Percentiles rank a stretch among this genome's conserved stretches.
These are phyloP conservation scores for Aspergillus phoenicis DNA, from an alignment of 2,329 filamentous ascomycete genomes.

Conservation along the genomic window DNA sequence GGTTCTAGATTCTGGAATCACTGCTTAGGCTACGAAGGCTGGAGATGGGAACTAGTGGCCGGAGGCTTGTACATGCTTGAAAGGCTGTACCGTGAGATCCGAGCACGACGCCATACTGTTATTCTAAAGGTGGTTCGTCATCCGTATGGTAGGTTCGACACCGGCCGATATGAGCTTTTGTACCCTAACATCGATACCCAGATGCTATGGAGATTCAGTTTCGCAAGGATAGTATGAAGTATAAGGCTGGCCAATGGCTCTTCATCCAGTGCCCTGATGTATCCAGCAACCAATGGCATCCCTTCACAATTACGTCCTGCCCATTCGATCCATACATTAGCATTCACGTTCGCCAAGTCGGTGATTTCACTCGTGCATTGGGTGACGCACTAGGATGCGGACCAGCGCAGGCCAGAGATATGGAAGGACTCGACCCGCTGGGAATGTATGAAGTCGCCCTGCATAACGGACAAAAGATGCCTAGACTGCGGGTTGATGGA, in stretches of 20 bases:
- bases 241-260: constrained; percentile 98
- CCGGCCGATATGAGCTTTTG: too few relatives aligned
- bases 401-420: constrained; percentile 80
- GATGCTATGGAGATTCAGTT: constrained; percentile 98
- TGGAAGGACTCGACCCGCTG: constrained; percentile 86
- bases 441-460: constrained; percentile 98
- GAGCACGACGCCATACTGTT: constrained; percentile 77
- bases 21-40: constrained; percentile 92
- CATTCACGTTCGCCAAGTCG: constrained; percentile 92
- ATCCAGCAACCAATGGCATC: constrained; percentile 92
- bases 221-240: constrained; percentile 91
- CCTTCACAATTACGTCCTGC: constrained; percentile 98
- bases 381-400: constrained; percentile 94
- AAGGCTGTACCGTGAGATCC: constrained; percentile 87
- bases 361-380: constrained; percentile 93
- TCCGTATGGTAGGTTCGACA: constrained; percentile 72
- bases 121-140: constrained; percentile 95
- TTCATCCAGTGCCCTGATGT: constrained; percentile 92
- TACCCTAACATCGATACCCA: constrained; percentile 42
- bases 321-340: constrained; percentile 94
- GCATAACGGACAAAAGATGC: constrained; percentile 91
- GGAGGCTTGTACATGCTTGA: constrained; percentile 85
- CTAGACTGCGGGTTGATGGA: constrained; percentile 83
- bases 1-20: constrained; percentile 82
- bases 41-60: constrained; percentile 92